phyloP scores from a whole-genome alignment of 306 rosid genomes.

The Dalbergia oliveri region DNA sequence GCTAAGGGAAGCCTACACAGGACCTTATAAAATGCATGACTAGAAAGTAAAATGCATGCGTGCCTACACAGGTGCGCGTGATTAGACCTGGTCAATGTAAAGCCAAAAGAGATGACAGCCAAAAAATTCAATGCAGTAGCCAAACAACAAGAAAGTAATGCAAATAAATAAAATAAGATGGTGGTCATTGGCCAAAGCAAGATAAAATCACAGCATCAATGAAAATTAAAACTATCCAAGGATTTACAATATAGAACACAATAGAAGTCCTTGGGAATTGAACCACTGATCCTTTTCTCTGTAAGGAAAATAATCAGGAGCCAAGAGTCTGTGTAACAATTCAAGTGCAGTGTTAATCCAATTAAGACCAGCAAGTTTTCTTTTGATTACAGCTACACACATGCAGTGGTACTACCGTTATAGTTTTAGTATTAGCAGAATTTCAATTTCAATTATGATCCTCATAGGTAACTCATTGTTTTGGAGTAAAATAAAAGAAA shows the following conservation, averaged over 20 bases:
- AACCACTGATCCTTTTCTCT: background rate
- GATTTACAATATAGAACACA: conserved; percentile 12
- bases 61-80: conserved; percentile 13
- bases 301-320: too few relatives aligned
- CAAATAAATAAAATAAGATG: background rate
- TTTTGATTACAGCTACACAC: too few relatives aligned
- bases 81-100: conserved; percentile 11
- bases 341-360: background rate
- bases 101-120: conserved; percentile 26
- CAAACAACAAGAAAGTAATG: conserved; percentile 6
- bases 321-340: too few relatives aligned
- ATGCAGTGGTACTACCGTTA: too few relatives aligned
- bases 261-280: conserved; percentile 14
- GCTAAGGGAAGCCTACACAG: too few relatives aligned
- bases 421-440: conserved; percentile 1
- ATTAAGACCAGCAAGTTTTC: background rate
- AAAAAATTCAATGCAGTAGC: conserved; percentile 16
- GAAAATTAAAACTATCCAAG: conserved; percentile 11
- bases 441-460: background rate
- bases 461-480: too few relatives aligned
- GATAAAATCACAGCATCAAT: background rate
- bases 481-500: too few relatives aligned
- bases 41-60: background rate
- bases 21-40: too few relatives aligned
- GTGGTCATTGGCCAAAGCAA: conserved; percentile 4